Evolutionary conservation across 2,329 filamentous ascomycete species (phyloP).

Genomic region (Penicillium sp.): DNA sequence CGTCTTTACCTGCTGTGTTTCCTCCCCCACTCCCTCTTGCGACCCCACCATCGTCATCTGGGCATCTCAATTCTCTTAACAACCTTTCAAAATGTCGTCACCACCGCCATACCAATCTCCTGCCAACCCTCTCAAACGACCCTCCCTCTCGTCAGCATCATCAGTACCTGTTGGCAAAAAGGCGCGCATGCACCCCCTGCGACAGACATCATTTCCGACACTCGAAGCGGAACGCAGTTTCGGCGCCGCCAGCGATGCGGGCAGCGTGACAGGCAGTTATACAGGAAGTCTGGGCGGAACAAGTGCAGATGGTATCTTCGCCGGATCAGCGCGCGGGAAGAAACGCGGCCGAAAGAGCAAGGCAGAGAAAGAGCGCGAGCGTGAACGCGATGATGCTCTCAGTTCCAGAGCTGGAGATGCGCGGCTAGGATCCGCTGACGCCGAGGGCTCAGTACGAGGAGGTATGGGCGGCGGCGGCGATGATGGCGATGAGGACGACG

Average conservation of each 20-base stretch:
- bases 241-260: slow-evolving; percentile 38
- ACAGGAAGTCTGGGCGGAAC: slow-evolving; percentile 42
- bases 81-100: slow-evolving; percentile 36
- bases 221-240: slow-evolving; percentile 34
- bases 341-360: slow-evolving; percentile 42
- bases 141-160: slow-evolving; percentile 40
- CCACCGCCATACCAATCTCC: slow-evolving; percentile 32
- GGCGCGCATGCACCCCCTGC: slow-evolving; percentile 46
- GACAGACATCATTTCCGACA: slow-evolving; percentile 47
- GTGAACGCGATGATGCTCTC: slow-evolving; percentile 32
- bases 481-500: slow-evolving; percentile 51
- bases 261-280: slow-evolving; percentile 44
- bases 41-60: not conserved
- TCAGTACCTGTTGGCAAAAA: slow-evolving; percentile 33
- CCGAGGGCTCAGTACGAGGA: slow-evolving; percentile 33
- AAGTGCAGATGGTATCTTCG: slow-evolving; percentile 36
- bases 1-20: not conserved
- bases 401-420: slow-evolving; percentile 27
- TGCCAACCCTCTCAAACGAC: slow-evolving; percentile 41
- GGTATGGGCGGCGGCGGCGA: slow-evolving; percentile 37
- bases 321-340: slow-evolving; percentile 27
- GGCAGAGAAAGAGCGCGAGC: slow-evolving; percentile 37
- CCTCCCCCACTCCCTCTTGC: not conserved
- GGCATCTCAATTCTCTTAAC: not conserved
- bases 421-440: slow-evolving; percentile 35